phyloP scores from a whole-genome alignment of 179 eudicot genomes.

The Actinidia polygama region DNA sequence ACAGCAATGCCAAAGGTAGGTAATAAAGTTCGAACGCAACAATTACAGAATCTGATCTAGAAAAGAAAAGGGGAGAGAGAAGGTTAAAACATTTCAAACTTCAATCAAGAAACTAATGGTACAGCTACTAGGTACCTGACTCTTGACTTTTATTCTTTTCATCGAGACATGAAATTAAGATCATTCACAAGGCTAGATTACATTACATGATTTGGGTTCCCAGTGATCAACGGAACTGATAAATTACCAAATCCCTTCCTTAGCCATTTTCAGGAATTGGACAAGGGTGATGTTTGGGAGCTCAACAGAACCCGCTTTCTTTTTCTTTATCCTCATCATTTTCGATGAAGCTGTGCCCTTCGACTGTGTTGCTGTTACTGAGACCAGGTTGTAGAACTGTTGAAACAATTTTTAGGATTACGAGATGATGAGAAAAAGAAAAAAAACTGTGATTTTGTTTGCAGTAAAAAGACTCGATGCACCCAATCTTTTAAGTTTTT shows the following conservation, averaged over 20 bases:
- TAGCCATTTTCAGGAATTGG: constrained; percentile 81
- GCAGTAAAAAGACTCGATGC: neutral
- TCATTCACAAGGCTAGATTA: constrained; percentile 8
- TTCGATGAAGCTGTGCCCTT: constrained; percentile 54
- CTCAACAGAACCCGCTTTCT: constrained; percentile 46
- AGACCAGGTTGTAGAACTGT: constrained; percentile 82
- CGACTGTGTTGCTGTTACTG: constrained; percentile 53
- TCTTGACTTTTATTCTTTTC: neutral
- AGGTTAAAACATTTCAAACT: too few relatives aligned
- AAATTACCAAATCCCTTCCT: constrained; percentile 65
- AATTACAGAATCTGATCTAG: too few relatives aligned
- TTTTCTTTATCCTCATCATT: constrained; percentile 76
- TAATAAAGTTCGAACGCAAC: neutral
- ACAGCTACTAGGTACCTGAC: too few relatives aligned
- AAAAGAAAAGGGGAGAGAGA: too few relatives aligned
- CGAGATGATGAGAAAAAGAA: neutral
- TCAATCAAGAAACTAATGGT: too few relatives aligned
- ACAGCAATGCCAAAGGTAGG: neutral
- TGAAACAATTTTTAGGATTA: constrained; percentile 15
- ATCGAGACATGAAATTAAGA: neutral
- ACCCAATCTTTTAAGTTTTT: neutral
- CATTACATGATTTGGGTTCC: constrained; percentile 16
- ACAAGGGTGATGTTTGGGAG: constrained; percentile 74
- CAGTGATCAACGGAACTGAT: neutral
- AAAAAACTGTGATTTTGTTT: neutral